Percentiles rank a stretch among this genome's conserved stretches.
Evolutionary conservation across 495 filamentous ascomycete genomes (phyloP).

Genomic region (Penicillium cinerascens): DNA sequence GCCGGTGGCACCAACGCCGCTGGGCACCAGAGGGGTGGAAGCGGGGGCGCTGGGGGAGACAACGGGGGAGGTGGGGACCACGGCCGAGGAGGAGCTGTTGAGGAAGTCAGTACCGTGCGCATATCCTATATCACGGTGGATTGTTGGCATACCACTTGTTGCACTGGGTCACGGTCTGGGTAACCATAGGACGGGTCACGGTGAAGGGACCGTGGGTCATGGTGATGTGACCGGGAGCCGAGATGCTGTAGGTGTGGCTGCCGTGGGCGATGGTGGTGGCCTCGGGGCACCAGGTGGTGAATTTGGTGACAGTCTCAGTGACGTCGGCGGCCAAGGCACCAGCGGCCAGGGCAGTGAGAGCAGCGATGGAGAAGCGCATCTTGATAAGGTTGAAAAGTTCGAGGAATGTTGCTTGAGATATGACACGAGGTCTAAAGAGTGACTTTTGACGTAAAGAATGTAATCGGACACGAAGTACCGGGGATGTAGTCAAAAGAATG

Average conservation of each 20-base stretch:
- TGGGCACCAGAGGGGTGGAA: constrained; percentile 55
- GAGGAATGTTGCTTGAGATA: constrained; percentile 18
- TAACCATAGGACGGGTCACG: constrained; percentile 65
- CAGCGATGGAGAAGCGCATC: constrained; percentile 88
- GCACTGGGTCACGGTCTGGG: constrained; percentile 61
- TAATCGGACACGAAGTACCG: constrained; percentile 46
- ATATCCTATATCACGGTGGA: neutral
- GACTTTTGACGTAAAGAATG: constrained; percentile 46
- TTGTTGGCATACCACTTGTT: constrained; percentile 53
- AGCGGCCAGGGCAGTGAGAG: constrained; percentile 59
- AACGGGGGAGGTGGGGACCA: constrained; percentile 45
- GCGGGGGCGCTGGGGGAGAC: constrained; percentile 40
- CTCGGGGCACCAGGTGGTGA: constrained; percentile 83
- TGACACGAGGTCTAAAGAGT: constrained; percentile 22
- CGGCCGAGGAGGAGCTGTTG: constrained; percentile 22
- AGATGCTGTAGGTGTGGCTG: constrained; percentile 74
- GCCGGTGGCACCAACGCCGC: constrained; percentile 11
- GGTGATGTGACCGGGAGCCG: constrained; percentile 74
- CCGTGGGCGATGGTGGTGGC: constrained; percentile 68
- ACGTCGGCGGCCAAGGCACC: constrained; percentile 49
- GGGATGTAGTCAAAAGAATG: constrained; percentile 23
- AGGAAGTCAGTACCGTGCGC: constrained; percentile 4
- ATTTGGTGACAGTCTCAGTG: constrained; percentile 75
- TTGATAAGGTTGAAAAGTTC: constrained; percentile 46
- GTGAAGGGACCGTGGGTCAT: constrained; percentile 60